Conservation (phyloP, 495 filamentous ascomycete species). For the Aspergillus bertholletiae region DNA sequence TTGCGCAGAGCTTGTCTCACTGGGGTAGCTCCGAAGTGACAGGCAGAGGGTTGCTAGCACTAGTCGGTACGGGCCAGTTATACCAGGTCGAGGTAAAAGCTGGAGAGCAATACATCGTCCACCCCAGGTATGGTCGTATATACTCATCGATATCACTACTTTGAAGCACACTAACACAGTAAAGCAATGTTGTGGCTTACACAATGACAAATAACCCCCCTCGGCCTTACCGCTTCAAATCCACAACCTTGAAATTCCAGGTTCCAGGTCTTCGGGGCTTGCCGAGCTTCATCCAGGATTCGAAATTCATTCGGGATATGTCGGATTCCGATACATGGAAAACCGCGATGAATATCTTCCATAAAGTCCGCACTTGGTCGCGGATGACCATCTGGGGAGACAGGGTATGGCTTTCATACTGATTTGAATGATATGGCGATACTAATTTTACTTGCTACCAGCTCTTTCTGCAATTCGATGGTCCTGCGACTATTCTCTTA, state of each 20-base stretch:
- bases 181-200: slow-evolving; percentile 85
- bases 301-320: slow-evolving; percentile 69
- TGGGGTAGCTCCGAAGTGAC: slow-evolving; percentile 89
- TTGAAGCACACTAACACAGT: slow-evolving; percentile 14
- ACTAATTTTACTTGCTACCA: slow-evolving; percentile 18
- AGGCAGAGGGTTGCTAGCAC: slow-evolving; percentile 79
- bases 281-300: slow-evolving; percentile 51
- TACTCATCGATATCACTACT: neutral
- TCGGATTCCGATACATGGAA: slow-evolving; percentile 68
- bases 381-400: slow-evolving; percentile 91
- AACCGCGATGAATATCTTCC: slow-evolving; percentile 54
- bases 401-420: slow-evolving; percentile 45
- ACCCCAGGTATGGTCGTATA: slow-evolving; percentile 57
- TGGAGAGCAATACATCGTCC: slow-evolving; percentile 82
- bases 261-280: slow-evolving; percentile 60
- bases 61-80: slow-evolving; percentile 80
- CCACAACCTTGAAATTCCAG: slow-evolving; percentile 71
- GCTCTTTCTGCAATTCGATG: slow-evolving; percentile 86
- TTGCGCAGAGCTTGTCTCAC: slow-evolving; percentile 65
- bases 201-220: slow-evolving; percentile 69
- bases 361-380: slow-evolving; percentile 65
- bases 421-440: neutral
- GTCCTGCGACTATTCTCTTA: slow-evolving; percentile 78
- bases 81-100: slow-evolving; percentile 74
- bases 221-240: slow-evolving; percentile 78